A percentile compares a stretch with the other conserved stretches of the same genome.
Conservation (phyloP, 2,329 filamentous ascomycete genomes). For the Epicoccum sorghinum region DNA sequence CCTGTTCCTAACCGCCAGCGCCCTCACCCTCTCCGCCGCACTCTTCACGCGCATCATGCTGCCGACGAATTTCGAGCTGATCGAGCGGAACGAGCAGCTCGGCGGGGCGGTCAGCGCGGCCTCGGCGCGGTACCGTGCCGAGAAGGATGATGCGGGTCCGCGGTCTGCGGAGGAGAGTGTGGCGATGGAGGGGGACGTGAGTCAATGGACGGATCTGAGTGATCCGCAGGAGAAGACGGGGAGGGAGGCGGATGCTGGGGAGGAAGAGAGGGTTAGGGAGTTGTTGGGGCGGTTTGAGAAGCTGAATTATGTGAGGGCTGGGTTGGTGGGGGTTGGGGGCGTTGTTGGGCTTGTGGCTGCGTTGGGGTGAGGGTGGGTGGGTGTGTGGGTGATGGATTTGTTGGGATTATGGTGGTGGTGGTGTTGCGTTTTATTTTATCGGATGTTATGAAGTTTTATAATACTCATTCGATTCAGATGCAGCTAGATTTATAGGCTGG, state of each 20-base stretch:
- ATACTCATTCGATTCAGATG: too few species aligned
- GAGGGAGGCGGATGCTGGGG: conserved; percentile 16
- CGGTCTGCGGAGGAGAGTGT: conserved; percentile 29
- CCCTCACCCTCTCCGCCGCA: conserved; percentile 28
- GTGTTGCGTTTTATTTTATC: too few species aligned
- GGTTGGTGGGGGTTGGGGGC: conserved; percentile 33
- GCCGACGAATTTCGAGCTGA: conserved; percentile 32
- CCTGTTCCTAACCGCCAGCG: conserved; percentile 23
- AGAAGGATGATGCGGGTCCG: not conserved
- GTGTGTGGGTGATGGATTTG: too few species aligned
- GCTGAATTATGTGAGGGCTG: conserved; percentile 32
- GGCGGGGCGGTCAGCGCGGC: conserved; percentile 22
- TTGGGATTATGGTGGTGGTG: too few species aligned
- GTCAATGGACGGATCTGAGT: conserved; percentile 37
- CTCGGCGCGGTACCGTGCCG: conserved; percentile 7
- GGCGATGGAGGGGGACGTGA: conserved; percentile 29
- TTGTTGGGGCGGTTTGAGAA: conserved; percentile 30
- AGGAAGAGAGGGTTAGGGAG: conserved; percentile 25
- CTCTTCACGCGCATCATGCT: conserved; percentile 29
- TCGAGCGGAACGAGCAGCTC: conserved; percentile 30
- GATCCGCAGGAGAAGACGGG: conserved; percentile 26
- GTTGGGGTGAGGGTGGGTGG: conserved; percentile 5
- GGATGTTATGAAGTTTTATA: too few species aligned
- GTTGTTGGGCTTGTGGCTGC: conserved; percentile 30
- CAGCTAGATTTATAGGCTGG: too few species aligned